Evolutionary conservation across 495 filamentous ascomycete species (phyloP), one percentile per base, ranked within the genome.

Genomic region (Trypethelium eluteriae): DNA sequence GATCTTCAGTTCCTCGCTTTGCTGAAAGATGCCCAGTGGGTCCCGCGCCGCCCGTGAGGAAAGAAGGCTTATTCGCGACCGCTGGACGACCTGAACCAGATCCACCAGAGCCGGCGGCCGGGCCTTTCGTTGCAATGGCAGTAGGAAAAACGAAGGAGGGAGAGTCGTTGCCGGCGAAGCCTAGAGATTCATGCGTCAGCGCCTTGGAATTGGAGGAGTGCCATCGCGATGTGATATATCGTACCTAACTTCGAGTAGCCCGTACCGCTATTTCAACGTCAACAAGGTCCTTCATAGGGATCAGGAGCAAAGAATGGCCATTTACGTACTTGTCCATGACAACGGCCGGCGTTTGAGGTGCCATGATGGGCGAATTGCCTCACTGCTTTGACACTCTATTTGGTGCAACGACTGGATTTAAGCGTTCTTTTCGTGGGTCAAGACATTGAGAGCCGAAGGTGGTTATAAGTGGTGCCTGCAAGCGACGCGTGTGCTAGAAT

Each of bases 301-400:
- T 46, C 25, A 63, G 4, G 0, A 38, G 16, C 16, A 12, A 14
- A 61, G 18, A 7, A 0, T 39, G 5, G 3, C 47, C 1, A 25
- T 2, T 61, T 68, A 84, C 94, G 72, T 88, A 98, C 94, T 98
- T 98, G 94, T 98, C 94, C 91, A 98, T 98, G 91, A 98, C 94
- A 96, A 98, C 95, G 89, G 94, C 94, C 70, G 94, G 94, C 75
- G 94, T 98, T 88, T 97, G 92, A 81, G 87, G 87, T 71, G 94
- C 91, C 94, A 98, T 98, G 74, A 59, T 74, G 64, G 69, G 65
- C 64, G 5, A 25, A 12, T 2, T 39, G 36, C 49, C 18, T 53
- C 49, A 53, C 49, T 11, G n/a, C 49, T 18, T 1, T n/a, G 5
- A 53, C 49, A 0, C 49, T 18, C 16, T 11, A 5, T 53, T n/a